Evolutionary conservation across 2,329 filamentous ascomycete species (phyloP).

Genomic region (Erysiphe pulchra): DNA sequence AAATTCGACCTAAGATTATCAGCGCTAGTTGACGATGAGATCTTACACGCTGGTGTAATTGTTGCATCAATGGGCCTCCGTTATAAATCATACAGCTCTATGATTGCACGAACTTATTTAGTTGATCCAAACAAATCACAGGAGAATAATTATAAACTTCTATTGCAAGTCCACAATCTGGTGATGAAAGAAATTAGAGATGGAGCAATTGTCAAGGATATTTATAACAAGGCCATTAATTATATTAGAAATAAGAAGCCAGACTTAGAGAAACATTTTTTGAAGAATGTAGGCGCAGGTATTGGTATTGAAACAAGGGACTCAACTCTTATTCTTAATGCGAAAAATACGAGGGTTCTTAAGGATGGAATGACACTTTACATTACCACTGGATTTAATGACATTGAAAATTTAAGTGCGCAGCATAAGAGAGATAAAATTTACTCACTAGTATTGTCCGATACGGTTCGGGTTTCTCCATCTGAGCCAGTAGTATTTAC

Average conservation of each 20-base stretch:
- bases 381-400: constrained; percentile 70
- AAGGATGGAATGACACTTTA: constrained; percentile 96
- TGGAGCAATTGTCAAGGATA: constrained; percentile 62
- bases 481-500: constrained; percentile 75
- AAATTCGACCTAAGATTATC: constrained; percentile 76
- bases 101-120: constrained; percentile 79
- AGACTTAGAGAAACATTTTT: constrained; percentile 80
- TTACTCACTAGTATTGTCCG: constrained; percentile 75
- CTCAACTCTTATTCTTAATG: constrained; percentile 56
- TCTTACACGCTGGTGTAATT: constrained; percentile 77
- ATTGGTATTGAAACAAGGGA: constrained; percentile 86
- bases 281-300: constrained; percentile 76
- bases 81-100: constrained; percentile 87
- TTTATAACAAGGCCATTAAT: constrained; percentile 66
- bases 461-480: constrained; percentile 71
- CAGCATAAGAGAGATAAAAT: constrained; percentile 75
- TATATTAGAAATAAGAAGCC: constrained; percentile 77
- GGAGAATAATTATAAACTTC: constrained; percentile 77
- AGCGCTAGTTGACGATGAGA: constrained; percentile 53
- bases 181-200: constrained; percentile 79
- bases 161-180: constrained; percentile 63
- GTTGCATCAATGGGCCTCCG: constrained; percentile 75
- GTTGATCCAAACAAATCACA: constrained; percentile 94
- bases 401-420: constrained; percentile 64
- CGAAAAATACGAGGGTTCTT: constrained; percentile 57